Conservation (phyloP, 2,329 filamentous ascomycete species). For the Fusarium sp. region DNA sequence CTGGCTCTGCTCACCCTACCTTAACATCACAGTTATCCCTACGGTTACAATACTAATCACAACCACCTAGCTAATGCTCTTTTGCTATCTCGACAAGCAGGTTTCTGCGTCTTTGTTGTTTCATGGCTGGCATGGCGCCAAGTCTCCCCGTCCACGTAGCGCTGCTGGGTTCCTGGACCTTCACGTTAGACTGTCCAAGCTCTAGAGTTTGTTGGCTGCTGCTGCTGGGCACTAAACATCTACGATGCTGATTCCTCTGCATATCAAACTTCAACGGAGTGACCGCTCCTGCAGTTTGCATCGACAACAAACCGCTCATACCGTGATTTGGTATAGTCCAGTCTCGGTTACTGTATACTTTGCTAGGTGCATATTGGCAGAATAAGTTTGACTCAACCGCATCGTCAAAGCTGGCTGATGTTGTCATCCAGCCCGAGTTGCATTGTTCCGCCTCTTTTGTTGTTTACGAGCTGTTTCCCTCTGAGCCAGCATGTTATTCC, state of each 20-base stretch:
- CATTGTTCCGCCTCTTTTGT: constrained; percentile 18
- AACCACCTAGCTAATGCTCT: constrained; percentile 13
- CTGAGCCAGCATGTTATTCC: constrained; percentile 10
- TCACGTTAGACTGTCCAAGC: constrained; percentile 22
- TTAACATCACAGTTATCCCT: constrained; percentile 26
- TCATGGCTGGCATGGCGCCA: constrained; percentile 36
- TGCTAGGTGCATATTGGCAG: constrained; percentile 26
- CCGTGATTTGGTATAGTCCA: constrained; percentile 24
- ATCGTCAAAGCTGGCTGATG: constrained; percentile 19
- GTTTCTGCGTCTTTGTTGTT: constrained; percentile 37
- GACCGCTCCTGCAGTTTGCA: constrained; percentile 27
- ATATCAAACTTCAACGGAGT: constrained; percentile 28
- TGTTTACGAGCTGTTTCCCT: constrained; percentile 16
- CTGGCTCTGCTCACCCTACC: constrained; percentile 16
- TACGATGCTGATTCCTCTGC: constrained; percentile 21
- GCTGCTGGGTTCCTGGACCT: constrained; percentile 30
- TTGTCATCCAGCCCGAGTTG: constrained; percentile 30
- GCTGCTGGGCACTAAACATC: constrained; percentile 15
- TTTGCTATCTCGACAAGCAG: constrained; percentile 34
- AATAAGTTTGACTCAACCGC: constrained; percentile 8
- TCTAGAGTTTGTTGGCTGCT: constrained; percentile 30
- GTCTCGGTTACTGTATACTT: constrained; percentile 30
- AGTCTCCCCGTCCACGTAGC: constrained; percentile 35
- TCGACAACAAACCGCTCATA: constrained; percentile 37
- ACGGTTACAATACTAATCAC: constrained; percentile 30